phyloP scores from a whole-genome alignment of 1,139 yeast genomes.

The Debaryomyces psychrophilus region DNA sequence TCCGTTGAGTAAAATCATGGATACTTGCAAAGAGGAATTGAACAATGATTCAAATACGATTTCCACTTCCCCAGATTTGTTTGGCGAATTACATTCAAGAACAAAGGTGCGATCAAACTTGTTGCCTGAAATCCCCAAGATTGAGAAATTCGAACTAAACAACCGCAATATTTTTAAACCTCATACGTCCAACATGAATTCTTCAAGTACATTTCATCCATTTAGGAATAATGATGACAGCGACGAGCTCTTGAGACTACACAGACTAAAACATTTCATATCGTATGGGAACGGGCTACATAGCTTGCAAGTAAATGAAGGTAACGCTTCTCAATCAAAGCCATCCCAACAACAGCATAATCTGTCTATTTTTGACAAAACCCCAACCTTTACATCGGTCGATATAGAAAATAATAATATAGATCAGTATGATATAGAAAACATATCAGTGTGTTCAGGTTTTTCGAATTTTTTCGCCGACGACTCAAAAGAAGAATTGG shows the following conservation, averaged over 20 bases:
- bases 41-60: constrained; percentile 13
- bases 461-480: constrained; percentile 30
- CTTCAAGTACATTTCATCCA: constrained; percentile 15
- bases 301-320: constrained; percentile 2
- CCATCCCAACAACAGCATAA: constrained; percentile 1
- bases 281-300: not conserved
- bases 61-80: constrained; percentile 20
- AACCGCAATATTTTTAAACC: not conserved
- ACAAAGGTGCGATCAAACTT: constrained; percentile 25
- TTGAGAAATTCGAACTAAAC: constrained; percentile 6
- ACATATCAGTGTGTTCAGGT: constrained; percentile 30
- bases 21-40: not conserved
- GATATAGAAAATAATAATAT: constrained; percentile 4
- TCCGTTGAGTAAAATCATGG: not conserved
- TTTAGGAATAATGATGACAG: constrained; percentile 18
- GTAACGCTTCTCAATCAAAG: constrained; percentile 2
- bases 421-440: constrained; percentile 20
- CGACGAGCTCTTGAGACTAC: constrained; percentile 23
- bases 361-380: constrained; percentile 17
- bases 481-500: constrained; percentile 22
- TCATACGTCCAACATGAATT: constrained; percentile 9
- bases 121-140: constrained; percentile 23
- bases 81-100: constrained; percentile 3
- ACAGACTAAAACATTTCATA: constrained; percentile 31
- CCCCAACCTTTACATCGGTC: constrained; percentile 15